Evolutionary conservation across 108 stramenopile genomes (phyloP).

Genomic region (Skeletonema costatum): DNA sequence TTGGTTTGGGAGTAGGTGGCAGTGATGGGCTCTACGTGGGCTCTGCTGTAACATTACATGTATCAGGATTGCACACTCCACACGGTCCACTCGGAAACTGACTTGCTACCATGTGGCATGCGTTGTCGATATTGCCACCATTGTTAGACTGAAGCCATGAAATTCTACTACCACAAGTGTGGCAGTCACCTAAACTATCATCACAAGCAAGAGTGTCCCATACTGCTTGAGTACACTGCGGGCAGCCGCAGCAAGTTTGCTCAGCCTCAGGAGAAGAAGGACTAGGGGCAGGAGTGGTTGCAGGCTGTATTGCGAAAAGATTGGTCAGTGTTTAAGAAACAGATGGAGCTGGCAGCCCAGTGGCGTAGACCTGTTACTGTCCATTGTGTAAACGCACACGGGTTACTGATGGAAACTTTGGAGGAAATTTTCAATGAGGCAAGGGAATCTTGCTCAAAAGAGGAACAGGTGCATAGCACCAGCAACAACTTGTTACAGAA

Average conservation of each 20-base stretch:
- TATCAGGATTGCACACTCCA: background rate
- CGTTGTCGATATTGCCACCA: background rate
- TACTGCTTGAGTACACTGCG: no score
- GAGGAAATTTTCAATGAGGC: conserved; percentile 43
- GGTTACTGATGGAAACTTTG: conserved; percentile 55
- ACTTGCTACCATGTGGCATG: background rate
- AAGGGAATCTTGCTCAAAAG: conserved; percentile 5
- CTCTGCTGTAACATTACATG: background rate
- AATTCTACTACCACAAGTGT: no score
- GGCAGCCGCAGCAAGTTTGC: no score
- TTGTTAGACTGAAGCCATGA: no score
- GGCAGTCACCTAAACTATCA: no score
- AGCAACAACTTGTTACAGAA: background rate
- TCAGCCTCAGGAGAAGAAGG: no score
- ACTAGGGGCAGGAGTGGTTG: no score
- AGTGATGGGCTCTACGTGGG: background rate
- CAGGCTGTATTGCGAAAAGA: no score
- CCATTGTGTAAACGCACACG: conserved; percentile 83
- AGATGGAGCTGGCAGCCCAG: conserved; percentile 71
- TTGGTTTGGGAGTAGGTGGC: background rate
- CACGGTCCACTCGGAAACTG: background rate
- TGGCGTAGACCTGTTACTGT: conserved; percentile 73
- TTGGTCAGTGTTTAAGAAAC: conserved; percentile 43
- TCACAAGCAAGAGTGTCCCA: no score
- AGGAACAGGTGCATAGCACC: background rate